A percentile compares a stretch with the other conserved stretches of the same genome.
Conservation (phyloP, 371 early-diverging fungal species). For the Mucor ambiguus region DNA sequence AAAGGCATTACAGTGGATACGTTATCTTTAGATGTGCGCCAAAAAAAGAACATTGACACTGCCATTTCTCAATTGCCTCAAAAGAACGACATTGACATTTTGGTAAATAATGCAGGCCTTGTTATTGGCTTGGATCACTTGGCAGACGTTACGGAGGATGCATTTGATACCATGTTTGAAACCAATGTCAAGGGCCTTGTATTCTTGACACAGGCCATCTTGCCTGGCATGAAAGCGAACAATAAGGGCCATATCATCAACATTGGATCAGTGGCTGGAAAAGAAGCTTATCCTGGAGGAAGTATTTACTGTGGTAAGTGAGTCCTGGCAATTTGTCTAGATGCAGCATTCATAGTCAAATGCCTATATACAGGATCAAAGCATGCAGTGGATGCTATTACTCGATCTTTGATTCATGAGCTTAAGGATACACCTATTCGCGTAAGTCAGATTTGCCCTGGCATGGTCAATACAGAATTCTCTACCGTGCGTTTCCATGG, state of each 20-base stretch:
- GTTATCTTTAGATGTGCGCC: constrained; percentile 71
- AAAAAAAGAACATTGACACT: constrained; percentile 48
- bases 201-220: constrained; percentile 76
- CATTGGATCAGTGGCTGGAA: constrained; percentile 79
- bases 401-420: constrained; percentile 77
- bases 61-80: constrained; percentile 55
- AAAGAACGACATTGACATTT: constrained; percentile 41
- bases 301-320: constrained; percentile 76
- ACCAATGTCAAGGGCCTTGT: constrained; percentile 91
- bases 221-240: constrained; percentile 80
- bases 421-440: constrained; percentile 76
- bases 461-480: constrained; percentile 93
- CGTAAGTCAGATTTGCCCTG: constrained; percentile 77
- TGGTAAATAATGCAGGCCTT: constrained; percentile 15
- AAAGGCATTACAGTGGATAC: constrained; percentile 60
- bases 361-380: constrained; percentile 51
- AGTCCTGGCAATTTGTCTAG: neutral
- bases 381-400: constrained; percentile 86
- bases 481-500: constrained; percentile 84
- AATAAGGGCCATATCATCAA: constrained; percentile 86
- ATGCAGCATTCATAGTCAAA: neutral
- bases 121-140: constrained; percentile 69
- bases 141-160: constrained; percentile 61
- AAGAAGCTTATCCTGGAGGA: constrained; percentile 71
- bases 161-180: constrained; percentile 82